These are phyloP conservation scores for Gynostemma pentaphyllum DNA, from an alignment of 306 rosid genomes.

Conservation along the genomic window DNA sequence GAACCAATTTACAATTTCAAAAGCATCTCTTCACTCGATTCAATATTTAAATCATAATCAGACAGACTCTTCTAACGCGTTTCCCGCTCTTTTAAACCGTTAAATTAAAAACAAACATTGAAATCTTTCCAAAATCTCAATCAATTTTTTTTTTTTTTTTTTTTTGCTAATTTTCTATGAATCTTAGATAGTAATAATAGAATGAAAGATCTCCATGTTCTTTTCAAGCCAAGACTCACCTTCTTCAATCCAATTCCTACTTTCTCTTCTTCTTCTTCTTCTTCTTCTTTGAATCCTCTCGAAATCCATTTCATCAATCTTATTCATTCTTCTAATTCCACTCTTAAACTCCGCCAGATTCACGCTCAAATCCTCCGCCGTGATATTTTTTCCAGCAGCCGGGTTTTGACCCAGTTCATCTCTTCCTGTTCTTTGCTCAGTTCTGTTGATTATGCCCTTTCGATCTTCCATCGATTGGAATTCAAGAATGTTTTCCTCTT, in stretches of 20 bases:
- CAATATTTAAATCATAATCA: too few relatives aligned
- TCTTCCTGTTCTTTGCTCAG: slow-evolving; percentile 14
- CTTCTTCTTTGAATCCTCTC: neutral
- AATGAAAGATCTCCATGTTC: slow-evolving; percentile 5
- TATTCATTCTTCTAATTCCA: slow-evolving; percentile 13
- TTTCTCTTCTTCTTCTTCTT: too few relatives aligned
- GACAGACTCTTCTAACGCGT: neutral
- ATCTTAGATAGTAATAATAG: neutral
- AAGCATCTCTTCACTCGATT: too few relatives aligned
- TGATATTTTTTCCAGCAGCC: slow-evolving; percentile 12
- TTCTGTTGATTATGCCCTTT: slow-evolving; percentile 16
- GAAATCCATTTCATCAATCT: slow-evolving; percentile 16
- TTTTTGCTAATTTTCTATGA: too few relatives aligned
- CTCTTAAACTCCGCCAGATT: slow-evolving; percentile 4
- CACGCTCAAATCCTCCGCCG: slow-evolving; percentile 9
- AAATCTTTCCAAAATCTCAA: neutral
- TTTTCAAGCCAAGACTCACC: slow-evolving; percentile 5
- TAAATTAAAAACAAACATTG: neutral
- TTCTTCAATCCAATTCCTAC: neutral
- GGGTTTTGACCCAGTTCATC: slow-evolving; percentile 13
- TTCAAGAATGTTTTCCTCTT: slow-evolving; percentile 14
- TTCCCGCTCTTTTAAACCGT: neutral
- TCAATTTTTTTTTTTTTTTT: too few relatives aligned
- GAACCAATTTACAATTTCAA: too few relatives aligned
- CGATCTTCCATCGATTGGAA: slow-evolving; percentile 12